These are phyloP conservation scores for Zea luxurians DNA, from an alignment of 176 grass and related monocot genomes.

Conservation along the genomic window DNA sequence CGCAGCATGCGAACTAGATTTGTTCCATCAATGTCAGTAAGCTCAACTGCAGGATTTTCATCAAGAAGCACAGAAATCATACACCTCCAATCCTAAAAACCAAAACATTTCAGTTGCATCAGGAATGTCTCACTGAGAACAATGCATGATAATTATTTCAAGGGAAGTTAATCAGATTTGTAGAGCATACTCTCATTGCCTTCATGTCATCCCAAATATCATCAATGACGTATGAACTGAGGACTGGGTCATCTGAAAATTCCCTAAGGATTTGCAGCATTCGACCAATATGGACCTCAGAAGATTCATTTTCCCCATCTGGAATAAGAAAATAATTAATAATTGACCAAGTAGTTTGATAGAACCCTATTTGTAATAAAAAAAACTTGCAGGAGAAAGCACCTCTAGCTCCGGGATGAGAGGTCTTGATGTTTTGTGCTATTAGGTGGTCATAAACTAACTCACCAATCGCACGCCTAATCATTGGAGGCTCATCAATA, in stretches of 20 bases:
- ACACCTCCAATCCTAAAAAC: slow-evolving; percentile 85
- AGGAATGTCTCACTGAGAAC: slow-evolving; percentile 22
- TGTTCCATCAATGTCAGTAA: slow-evolving; percentile 86
- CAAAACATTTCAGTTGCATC: slow-evolving; percentile 16
- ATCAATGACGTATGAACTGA: slow-evolving; percentile 97
- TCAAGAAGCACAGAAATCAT: slow-evolving; percentile 91
- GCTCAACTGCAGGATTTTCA: slow-evolving; percentile 71
- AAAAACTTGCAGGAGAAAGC: slow-evolving; percentile 28
- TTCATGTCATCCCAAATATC: slow-evolving; percentile 99
- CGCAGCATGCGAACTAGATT: slow-evolving; percentile 88
- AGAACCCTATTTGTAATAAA: slow-evolving; percentile 3
- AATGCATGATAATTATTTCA: slow-evolving; percentile 17
- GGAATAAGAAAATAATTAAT: slow-evolving; percentile 33
- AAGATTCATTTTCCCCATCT: slow-evolving; percentile 79
- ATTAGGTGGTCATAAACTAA: slow-evolving; percentile 98
- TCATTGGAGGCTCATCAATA: slow-evolving; percentile 96
- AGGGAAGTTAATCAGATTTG: background rate
- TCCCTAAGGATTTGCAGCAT: slow-evolving; percentile 94
- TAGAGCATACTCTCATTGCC: slow-evolving; percentile 75
- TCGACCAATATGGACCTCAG: slow-evolving; percentile 88
- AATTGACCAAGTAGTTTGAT: slow-evolving; percentile 28
- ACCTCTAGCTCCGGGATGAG: slow-evolving; percentile 67
- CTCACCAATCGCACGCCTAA: slow-evolving; percentile 96
- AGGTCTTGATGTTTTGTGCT: slow-evolving; percentile 89
- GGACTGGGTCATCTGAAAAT: slow-evolving; percentile 88